Percentiles rank a stretch among this genome's conserved stretches.
Evolutionary conservation across 2,329 filamentous ascomycete genomes (phyloP).

Genomic region (Triangularia verruculosa): DNA sequence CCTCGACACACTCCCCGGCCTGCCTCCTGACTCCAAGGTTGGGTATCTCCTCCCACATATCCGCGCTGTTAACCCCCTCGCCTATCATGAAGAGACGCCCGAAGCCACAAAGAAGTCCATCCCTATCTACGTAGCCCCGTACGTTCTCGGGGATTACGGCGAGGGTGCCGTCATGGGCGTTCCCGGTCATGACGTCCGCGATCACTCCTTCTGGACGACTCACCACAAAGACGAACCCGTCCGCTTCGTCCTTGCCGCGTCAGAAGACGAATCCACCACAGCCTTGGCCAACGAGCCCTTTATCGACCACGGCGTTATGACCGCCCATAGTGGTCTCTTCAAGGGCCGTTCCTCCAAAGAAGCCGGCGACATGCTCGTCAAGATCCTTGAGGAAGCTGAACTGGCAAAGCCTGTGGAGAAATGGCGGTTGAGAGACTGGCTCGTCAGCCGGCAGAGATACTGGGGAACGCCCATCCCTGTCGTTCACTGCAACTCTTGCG

Average conservation of each 20-base stretch:
- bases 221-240: slow-evolving; percentile 62
- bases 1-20: slow-evolving; percentile 57
- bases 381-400: slow-evolving; percentile 50
- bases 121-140: slow-evolving; percentile 78
- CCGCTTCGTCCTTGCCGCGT: slow-evolving; percentile 58
- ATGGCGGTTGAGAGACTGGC: slow-evolving; percentile 84
- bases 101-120: slow-evolving; percentile 55
- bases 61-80: slow-evolving; percentile 63
- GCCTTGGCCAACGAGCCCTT: slow-evolving; percentile 53
- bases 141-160: slow-evolving; percentile 81
- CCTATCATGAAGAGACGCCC: slow-evolving; percentile 50
- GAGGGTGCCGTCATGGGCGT: slow-evolving; percentile 91
- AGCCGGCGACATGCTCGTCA: slow-evolving; percentile 59
- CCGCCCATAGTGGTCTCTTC: slow-evolving; percentile 62
- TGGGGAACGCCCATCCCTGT: slow-evolving; percentile 92
- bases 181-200: slow-evolving; percentile 76
- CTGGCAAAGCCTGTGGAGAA: slow-evolving; percentile 64
- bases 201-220: slow-evolving; percentile 75
- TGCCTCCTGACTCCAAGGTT: slow-evolving; percentile 56
- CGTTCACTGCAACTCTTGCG: slow-evolving; percentile 74
- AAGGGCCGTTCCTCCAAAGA: slow-evolving; percentile 60
- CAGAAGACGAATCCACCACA: slow-evolving; percentile 47
- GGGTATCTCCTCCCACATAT: slow-evolving; percentile 66
- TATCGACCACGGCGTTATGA: slow-evolving; percentile 65
- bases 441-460: slow-evolving; percentile 88